Base-by-base conservation (phyloP, 139 green algal species). In the Nannochloris sp. region DNA sequence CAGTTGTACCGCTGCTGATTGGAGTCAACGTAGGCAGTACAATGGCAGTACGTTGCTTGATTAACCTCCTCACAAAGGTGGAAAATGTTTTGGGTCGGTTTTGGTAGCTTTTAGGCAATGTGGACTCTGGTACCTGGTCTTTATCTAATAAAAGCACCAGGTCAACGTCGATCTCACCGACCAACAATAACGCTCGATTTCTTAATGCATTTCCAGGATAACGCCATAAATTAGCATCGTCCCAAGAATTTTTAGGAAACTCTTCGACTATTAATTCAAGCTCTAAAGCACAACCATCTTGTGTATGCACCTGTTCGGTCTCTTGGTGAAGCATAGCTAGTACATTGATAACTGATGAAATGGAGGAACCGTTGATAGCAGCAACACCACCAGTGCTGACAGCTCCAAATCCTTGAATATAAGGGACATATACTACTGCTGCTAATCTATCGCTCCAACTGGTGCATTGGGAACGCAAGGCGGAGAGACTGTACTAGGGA, bases 61-160 rank as follows among this genome's bases (percentile, higher is more conserved):
- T 14, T 19, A 54, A 14, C 35, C 9, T 23, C 19, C 24, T 15
- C 15, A 65, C 13, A n/a, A 54, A 23, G 4, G 48, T 9, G 23
- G 19, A 24, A 14, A 24, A 25, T 25, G 29, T n/a, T 8, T 13
- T 24, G 13, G 33, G 25, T 3, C 15, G 25, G 19, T 65, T 54
- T 33, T 54, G 33, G 14, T 53, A 65, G 9, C 31, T 27, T 0
- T 23, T 15, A 12, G 70, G 35, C 37, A 79, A 33, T 19, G 27
- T 32, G 6, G 27, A 9, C 2, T 32, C 60, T 34, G 65, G 63
- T 35, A 81, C 1, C 12, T 77, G 74, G 53, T 81, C 74, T 27
- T 44, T 68, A 63, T 81, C 74, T 36, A 81, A 27, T 13, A 74
- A 31, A 47, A 81, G 42, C 4, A 81, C 24, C 4, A 67, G 31